Evolutionary conservation across 2,329 filamentous ascomycete species (phyloP).

Genomic region (Esteya vermicola): DNA sequence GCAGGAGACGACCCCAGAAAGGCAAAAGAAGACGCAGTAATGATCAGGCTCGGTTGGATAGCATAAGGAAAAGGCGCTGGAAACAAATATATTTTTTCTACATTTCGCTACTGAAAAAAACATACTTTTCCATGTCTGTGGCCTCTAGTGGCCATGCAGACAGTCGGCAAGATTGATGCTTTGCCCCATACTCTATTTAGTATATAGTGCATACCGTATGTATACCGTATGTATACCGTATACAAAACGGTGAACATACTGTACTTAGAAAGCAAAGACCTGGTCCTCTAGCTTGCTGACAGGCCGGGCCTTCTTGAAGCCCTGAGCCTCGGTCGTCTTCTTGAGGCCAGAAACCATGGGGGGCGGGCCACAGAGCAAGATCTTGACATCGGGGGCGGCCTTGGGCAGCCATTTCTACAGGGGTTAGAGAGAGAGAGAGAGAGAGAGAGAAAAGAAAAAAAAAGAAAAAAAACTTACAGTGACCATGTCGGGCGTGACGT

Average conservation of each 20-base stretch:
- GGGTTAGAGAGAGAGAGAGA: neutral
- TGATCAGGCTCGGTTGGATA: too few species aligned
- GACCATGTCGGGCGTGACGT: conserved; percentile 92
- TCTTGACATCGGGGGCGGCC: conserved; percentile 76
- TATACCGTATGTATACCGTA: too few species aligned
- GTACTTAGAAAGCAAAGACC: conserved; percentile 84
- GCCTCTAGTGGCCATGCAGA: too few species aligned
- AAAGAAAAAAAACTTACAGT: conserved; percentile 29
- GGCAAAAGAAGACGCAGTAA: conserved; percentile 10
- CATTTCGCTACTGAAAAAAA: too few species aligned
- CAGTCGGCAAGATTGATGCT: too few species aligned
- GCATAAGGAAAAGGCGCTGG: too few species aligned
- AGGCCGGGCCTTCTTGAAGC: conserved; percentile 81
- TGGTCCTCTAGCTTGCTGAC: conserved; percentile 98
- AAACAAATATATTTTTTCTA: too few species aligned
- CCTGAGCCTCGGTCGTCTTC: conserved; percentile 80
- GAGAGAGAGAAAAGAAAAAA: neutral
- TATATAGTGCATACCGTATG: neutral
- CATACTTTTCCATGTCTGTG: too few species aligned
- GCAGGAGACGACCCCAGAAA: conserved; percentile 12
- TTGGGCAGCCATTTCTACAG: conserved; percentile 65
- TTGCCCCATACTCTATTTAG: too few species aligned
- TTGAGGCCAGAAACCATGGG: conserved; percentile 96
- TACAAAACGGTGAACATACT: too few species aligned
- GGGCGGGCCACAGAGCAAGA: conserved; percentile 86